These are phyloP conservation scores for Phytophthora crassamura DNA, from an alignment of 352 stramenopile species.

Conservation along the genomic window DNA sequence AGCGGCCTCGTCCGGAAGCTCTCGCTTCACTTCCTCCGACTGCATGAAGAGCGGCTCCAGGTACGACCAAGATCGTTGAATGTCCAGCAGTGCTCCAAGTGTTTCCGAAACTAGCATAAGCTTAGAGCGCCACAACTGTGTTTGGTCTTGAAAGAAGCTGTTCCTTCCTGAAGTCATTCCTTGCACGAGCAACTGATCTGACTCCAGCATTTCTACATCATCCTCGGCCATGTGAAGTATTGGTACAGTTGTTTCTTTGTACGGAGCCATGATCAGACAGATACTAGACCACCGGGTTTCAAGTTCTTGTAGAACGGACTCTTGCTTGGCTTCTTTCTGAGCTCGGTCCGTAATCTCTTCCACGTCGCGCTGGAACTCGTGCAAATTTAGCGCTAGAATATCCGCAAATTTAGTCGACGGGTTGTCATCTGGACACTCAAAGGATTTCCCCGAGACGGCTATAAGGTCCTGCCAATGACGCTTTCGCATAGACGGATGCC, in stretches of 20 bases:
- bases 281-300: conserved; percentile 78
- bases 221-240: conserved; percentile 93
- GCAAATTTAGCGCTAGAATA: conserved; percentile 85
- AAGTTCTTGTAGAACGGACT: conserved; percentile 82
- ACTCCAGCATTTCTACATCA: conserved; percentile 94
- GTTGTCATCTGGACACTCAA: conserved; percentile 77
- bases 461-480: conserved; percentile 82
- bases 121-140: conserved; percentile 58
- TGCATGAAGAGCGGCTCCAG: conserved; percentile 95
- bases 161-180: conserved; percentile 88
- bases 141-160: conserved; percentile 74
- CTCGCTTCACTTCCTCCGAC: conserved; percentile 95
- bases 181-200: conserved; percentile 95
- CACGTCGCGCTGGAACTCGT: conserved; percentile 82
- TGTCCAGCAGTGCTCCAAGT: conserved; percentile 89
- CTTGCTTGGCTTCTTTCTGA: conserved; percentile 92
- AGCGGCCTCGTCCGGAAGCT: conserved; percentile 91
- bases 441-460: conserved; percentile 56
- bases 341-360: conserved; percentile 93
- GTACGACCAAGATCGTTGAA: conserved; percentile 96
- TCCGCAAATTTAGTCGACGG: conserved; percentile 75
- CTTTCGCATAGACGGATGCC: conserved; percentile 75
- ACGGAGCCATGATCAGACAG: conserved; percentile 82
- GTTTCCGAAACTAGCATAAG: conserved; percentile 88
- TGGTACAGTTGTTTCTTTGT: conserved; percentile 88